Base-by-base conservation (phyloP, 495 filamentous ascomycete genomes). In the Penicillium simplicissimum region DNA sequence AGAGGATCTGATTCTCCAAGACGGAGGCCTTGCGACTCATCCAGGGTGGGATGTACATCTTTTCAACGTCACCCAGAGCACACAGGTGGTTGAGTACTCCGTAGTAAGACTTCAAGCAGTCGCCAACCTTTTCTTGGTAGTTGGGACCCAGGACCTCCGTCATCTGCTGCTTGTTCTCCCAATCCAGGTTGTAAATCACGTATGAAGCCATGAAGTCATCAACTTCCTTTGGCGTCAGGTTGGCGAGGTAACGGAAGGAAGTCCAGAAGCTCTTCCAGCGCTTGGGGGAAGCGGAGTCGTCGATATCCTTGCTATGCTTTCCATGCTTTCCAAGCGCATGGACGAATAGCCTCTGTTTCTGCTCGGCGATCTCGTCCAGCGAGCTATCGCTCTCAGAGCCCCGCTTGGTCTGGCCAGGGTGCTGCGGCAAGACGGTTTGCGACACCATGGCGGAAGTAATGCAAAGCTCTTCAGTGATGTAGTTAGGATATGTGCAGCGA, bases 121-220 rank as follows among this genome's bases (percentile, higher is more conserved):
- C 82, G 60, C 84, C 85, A 15, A 88, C 85, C 42, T 78, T 81
- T 56, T 81, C 67, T 59, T 84, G 84, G 67, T 88, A 88, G 59
- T 83, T 72, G 11, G 81, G 77, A 6, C 85, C 85, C n/a, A 88
- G 75, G 5, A 71, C 75, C 54, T 81, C 77, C 45, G 79, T 71
- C 85, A 88, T 87, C 59, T 82, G 75, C 47, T 79, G 70, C 63
- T 85, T 81, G 65, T 88, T 76, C 43, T 78, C 80, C 85, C 85
- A 88, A 68, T 88, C 85, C 8, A 87, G 75, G 66, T 86, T 86
- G 74, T 88, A 87, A 64, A 88, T 87, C 66, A 85, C 76, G 63
- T 88, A 88, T 11, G 85, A 88, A 8, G 82, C 81, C 85, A 88
- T 87, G 74, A 86, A 88, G 64, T 85, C 82, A 59, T 85, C 84